phyloP scores from a whole-genome alignment of 306 rosid species.

The Trichosanthes cucumerina region DNA sequence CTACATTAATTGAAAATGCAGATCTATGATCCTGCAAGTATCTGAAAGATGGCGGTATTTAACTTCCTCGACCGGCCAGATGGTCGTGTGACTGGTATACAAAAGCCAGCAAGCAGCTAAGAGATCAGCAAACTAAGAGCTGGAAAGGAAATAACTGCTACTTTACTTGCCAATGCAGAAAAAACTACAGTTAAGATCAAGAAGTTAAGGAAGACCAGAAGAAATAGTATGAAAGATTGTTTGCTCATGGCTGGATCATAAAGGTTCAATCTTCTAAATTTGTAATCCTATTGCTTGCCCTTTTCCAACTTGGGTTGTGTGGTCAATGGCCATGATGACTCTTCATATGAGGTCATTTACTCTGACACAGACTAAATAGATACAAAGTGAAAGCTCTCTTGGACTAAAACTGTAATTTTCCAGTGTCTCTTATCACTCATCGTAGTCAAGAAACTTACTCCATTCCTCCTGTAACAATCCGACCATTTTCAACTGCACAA shows the following conservation, averaged over 20 bases:
- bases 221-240: background rate
- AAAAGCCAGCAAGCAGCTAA: background rate
- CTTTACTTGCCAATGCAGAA: background rate
- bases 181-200: background rate
- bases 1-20: background rate
- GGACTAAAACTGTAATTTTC: background rate
- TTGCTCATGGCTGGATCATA: background rate
- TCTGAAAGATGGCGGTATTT: background rate
- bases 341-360: background rate
- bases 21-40: background rate
- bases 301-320: background rate
- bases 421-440: conserved; percentile 9
- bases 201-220: background rate
- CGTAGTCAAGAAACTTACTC: conserved; percentile 16
- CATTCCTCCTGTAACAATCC: conserved; percentile 16
- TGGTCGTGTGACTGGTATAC: background rate
- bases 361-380: background rate
- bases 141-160: background rate
- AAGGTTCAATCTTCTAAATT: background rate
- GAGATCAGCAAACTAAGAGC: background rate
- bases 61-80: background rate
- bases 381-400: background rate
- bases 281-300: background rate
- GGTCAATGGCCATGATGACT: background rate
- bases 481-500: conserved; percentile 24